Evolutionary conservation across 257 asterid species (phyloP).

Genomic region (Salvia splendens): DNA sequence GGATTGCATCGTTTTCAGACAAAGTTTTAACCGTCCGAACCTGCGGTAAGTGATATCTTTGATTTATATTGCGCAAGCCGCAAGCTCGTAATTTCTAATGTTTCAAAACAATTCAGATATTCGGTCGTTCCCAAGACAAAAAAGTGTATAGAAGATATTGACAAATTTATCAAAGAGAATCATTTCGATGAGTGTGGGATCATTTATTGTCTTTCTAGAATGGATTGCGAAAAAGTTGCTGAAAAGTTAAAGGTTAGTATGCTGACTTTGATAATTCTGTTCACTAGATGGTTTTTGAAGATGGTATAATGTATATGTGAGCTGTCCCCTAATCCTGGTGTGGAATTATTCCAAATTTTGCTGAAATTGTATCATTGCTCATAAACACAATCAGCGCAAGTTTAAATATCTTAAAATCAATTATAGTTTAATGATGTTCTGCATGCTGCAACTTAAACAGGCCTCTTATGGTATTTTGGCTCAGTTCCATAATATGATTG

Average conservation of each 20-base stretch:
- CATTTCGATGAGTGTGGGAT: conserved; percentile 96
- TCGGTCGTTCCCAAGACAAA: conserved; percentile 89
- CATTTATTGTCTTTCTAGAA: conserved; percentile 91
- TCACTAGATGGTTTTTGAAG: conserved; percentile 28
- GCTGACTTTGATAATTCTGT: conserved; percentile 29
- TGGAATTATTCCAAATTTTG: conserved; percentile 1
- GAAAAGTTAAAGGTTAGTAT: conserved; percentile 75
- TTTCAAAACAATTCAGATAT: conserved; percentile 64
- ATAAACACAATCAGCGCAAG: conserved; percentile 12
- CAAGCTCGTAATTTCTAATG: conserved; percentile 32
- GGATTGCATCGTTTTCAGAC: conserved; percentile 88
- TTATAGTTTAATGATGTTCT: not conserved
- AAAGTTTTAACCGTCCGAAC: conserved; percentile 96
- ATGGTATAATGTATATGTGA: conserved; percentile 15
- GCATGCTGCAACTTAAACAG: conserved; percentile 16
- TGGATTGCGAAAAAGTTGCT: conserved; percentile 95
- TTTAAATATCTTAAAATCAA: not conserved
- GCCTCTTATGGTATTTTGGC: conserved; percentile 10
- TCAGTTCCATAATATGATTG: conserved; percentile 11
- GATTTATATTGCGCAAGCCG: conserved; percentile 23
- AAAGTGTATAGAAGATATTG: conserved; percentile 88
- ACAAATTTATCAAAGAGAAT: conserved; percentile 66
- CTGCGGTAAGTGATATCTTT: conserved; percentile 55
- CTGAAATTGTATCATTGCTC: not conserved
- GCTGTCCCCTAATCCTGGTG: conserved; percentile 14